These are phyloP conservation scores for Sporothrix pallida DNA, from an alignment of 2,329 filamentous ascomycete genomes.

Conservation along the genomic window DNA sequence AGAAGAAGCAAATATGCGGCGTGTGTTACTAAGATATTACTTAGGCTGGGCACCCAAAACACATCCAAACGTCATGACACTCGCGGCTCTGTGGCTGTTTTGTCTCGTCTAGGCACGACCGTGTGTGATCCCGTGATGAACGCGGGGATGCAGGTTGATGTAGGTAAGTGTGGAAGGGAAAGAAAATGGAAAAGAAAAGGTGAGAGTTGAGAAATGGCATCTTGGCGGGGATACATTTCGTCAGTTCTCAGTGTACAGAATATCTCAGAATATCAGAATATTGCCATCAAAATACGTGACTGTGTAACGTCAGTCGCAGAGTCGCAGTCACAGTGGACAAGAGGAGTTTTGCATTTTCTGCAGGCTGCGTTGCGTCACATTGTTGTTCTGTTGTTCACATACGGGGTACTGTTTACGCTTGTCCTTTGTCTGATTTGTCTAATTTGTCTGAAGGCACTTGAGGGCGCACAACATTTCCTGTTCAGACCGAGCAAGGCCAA, in stretches of 20 bases:
- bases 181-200: no score
- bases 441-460: background rate
- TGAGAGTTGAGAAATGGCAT: no score
- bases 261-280: no score
- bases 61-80: background rate
- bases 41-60: no score
- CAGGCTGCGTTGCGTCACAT: background rate
- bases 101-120: background rate
- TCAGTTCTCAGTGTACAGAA: no score
- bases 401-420: no score
- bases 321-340: background rate
- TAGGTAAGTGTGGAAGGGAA: background rate
- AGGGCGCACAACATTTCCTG: constrained; percentile 2
- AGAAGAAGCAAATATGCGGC: background rate
- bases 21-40: no score
- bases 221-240: background rate
- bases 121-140: background rate
- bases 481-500: background rate
- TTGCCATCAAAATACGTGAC: no score
- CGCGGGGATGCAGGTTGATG: background rate
- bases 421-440: background rate
- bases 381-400: no score
- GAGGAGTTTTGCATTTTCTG: background rate
- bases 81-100: background rate
- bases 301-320: background rate